A percentile compares a stretch with the other conserved stretches of the same genome.
Conservation (phyloP, 2,329 filamentous ascomycete species). For the Paracoccidioides brasiliensis region DNA sequence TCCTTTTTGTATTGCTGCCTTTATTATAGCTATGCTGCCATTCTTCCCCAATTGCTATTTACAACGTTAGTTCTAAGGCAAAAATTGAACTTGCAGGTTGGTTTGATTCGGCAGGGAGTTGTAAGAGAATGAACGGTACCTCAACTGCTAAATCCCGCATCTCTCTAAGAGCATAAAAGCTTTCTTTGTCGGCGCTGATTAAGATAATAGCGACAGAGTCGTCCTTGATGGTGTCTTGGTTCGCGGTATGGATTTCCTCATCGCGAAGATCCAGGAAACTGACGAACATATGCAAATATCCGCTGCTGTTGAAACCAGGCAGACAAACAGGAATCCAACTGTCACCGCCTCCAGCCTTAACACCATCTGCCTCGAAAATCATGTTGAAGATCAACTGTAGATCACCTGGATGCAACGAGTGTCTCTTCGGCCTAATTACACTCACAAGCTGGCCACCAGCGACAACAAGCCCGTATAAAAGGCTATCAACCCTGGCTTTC, state of each 20-base stretch:
- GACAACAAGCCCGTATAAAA: constrained; percentile 87
- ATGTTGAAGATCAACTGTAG: constrained; percentile 97
- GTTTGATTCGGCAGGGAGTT: background rate
- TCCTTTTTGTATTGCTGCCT: constrained; percentile 54
- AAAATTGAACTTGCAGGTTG: background rate
- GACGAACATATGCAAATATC: constrained; percentile 98
- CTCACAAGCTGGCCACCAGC: constrained; percentile 87
- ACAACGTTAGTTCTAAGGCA: constrained; percentile 11
- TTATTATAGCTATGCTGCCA: constrained; percentile 61
- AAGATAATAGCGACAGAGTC: constrained; percentile 79
- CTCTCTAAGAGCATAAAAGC: constrained; percentile 76
- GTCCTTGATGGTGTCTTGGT: constrained; percentile 37
- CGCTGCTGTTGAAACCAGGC: constrained; percentile 91
- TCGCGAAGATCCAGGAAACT: constrained; percentile 66
- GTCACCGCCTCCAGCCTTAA: constrained; percentile 86
- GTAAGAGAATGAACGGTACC: constrained; percentile 23
- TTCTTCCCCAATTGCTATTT: constrained; percentile 58
- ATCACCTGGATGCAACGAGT: constrained; percentile 90
- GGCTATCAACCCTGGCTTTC: constrained; percentile 59
- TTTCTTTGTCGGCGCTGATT: constrained; percentile 84
- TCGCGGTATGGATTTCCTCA: constrained; percentile 28
- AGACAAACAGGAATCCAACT: constrained; percentile 96
- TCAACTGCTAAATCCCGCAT: constrained; percentile 50
- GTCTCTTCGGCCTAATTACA: constrained; percentile 84
- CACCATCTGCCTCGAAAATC: constrained; percentile 88